Evolutionary conservation across 768 basidiomycete genomes (phyloP).

Genomic region (Termitomyces sp.): DNA sequence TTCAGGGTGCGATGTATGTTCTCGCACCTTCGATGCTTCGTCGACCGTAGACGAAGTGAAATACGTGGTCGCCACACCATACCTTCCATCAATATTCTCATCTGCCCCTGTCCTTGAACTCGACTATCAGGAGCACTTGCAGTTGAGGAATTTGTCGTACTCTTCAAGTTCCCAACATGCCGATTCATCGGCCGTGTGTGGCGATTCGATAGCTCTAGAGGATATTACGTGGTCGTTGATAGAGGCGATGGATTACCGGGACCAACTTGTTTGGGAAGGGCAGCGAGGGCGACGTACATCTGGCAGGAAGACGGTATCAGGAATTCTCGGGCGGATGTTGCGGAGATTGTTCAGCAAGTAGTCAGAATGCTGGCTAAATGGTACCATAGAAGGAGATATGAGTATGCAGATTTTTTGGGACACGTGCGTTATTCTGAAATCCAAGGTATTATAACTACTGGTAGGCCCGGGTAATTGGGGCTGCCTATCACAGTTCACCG

Average conservation of each 20-base stretch:
- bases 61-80: neutral
- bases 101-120: neutral
- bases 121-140: neutral
- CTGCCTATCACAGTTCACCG: neutral
- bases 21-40: neutral
- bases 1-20: constrained; percentile 2
- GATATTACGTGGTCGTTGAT: constrained; percentile 25
- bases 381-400: neutral
- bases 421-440: neutral
- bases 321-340: constrained; percentile 5
- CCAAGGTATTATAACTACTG: neutral
- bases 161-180: neutral
- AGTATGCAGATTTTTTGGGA: neutral
- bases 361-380: neutral
- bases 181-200: neutral
- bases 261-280: constrained; percentile 1
- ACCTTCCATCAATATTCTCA: constrained; percentile 6
- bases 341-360: constrained; percentile 5
- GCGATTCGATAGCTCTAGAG: constrained; percentile 13
- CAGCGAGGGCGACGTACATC: neutral
- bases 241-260: constrained; percentile 26
- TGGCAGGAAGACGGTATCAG: neutral
- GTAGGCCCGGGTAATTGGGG: neutral
- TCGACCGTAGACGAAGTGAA: neutral
- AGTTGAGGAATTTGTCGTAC: neutral